A percentile compares a stretch with the other conserved stretches of the same genome.
Conservation (phyloP, 345 rosid species). For the Pugionium dolabratum region DNA sequence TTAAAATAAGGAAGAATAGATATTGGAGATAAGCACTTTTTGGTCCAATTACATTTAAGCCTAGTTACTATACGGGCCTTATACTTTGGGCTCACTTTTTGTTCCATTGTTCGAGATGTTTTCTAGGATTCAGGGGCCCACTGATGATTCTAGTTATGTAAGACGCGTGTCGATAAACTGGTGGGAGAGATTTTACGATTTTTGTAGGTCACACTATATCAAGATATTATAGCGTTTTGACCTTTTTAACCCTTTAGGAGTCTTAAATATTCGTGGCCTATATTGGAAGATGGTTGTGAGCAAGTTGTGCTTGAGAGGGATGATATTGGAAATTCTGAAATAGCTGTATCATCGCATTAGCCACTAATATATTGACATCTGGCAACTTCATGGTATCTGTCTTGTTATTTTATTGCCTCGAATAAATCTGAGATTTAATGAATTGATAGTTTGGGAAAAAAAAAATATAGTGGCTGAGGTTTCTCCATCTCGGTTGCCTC, state of each 20-base stretch:
- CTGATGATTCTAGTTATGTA: neutral
- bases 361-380: slow-evolving; percentile 20
- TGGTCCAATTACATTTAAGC: no score
- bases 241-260: slow-evolving; percentile 32
- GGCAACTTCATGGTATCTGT: neutral
- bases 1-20: no score
- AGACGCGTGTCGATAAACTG: slow-evolving; percentile 27
- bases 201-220: slow-evolving; percentile 33
- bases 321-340: neutral
- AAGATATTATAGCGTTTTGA: slow-evolving; percentile 18
- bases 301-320: slow-evolving; percentile 16
- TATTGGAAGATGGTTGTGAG: slow-evolving; percentile 15
- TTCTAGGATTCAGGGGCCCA: slow-evolving; percentile 26
- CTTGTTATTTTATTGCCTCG: slow-evolving; percentile 26
- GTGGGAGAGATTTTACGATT: slow-evolving; percentile 15
- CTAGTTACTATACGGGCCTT: no score
- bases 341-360: neutral
- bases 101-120: neutral
- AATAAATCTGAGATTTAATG: slow-evolving; percentile 15
- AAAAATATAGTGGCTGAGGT: slow-evolving; percentile 41
- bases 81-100: no score
- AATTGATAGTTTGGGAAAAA: neutral
- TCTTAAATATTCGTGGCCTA: slow-evolving; percentile 33
- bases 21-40: no score
- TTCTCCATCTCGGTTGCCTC: slow-evolving; percentile 32